phyloP scores from a whole-genome alignment of 2,329 filamentous ascomycete species.

The Colletotrichum melonis region DNA sequence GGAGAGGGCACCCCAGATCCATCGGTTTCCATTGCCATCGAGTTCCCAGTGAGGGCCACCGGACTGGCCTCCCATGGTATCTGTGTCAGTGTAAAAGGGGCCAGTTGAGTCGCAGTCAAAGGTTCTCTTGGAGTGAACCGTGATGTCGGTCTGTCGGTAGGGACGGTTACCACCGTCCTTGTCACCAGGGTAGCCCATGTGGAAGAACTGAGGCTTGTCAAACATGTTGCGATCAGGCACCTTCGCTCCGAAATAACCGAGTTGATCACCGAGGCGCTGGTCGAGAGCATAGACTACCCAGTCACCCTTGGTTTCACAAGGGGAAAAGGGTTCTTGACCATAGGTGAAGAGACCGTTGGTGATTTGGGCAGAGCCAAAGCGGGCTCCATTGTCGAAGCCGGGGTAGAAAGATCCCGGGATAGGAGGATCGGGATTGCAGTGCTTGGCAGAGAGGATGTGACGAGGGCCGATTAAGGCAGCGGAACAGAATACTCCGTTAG shows the following conservation, averaged over 20 bases:
- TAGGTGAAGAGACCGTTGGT: neutral
- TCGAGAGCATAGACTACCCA: constrained; percentile 41
- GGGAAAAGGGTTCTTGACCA: neutral
- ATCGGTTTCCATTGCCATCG: neutral
- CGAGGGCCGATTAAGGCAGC: constrained; percentile 42
- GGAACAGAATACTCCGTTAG: constrained; percentile 40
- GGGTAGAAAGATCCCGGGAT: neutral
- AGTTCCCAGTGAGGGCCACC: neutral
- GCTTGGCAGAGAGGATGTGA: constrained; percentile 41
- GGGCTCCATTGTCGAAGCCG: neutral
- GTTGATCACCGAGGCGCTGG: constrained; percentile 39
- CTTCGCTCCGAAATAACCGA: constrained; percentile 39
- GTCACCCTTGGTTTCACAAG: constrained; percentile 39
- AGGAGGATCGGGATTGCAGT: constrained; percentile 36
- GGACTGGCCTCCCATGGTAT: neutral
- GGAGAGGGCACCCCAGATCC: neutral
- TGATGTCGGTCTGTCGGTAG: neutral
- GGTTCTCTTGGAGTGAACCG: neutral
- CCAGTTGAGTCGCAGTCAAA: neutral
- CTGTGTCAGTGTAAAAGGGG: neutral
- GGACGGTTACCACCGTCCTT: constrained; percentile 31
- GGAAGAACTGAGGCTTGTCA: constrained; percentile 32
- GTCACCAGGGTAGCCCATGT: constrained; percentile 39
- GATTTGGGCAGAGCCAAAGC: neutral
- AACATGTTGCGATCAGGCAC: constrained; percentile 18